phyloP scores from a whole-genome alignment of 2,329 filamentous ascomycete genomes.

The Tolypocladium ovalisporum region DNA sequence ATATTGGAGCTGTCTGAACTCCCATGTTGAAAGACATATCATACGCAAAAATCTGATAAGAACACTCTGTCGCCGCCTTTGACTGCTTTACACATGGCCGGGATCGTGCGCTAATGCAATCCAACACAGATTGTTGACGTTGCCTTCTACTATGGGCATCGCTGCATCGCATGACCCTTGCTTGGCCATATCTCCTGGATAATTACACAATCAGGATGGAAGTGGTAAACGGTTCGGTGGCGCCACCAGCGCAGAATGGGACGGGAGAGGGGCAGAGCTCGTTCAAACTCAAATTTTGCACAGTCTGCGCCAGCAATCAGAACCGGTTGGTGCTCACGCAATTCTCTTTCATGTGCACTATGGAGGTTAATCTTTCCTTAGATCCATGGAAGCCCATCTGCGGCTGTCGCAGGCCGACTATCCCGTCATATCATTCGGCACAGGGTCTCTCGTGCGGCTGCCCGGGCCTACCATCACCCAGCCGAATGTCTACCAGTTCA shows the following conservation, averaged over 20 bases:
- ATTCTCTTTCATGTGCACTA: neutral
- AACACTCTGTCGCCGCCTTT: conserved; percentile 1
- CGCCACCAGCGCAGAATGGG: conserved; percentile 26
- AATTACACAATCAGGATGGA: conserved; percentile 24
- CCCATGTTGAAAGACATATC: conserved; percentile 48
- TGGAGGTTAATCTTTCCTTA: conserved; percentile 7
- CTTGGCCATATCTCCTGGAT: conserved; percentile 4
- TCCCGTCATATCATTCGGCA: conserved; percentile 97
- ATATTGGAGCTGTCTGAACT: conserved; percentile 75
- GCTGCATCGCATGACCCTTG: neutral
- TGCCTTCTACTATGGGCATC: conserved; percentile 11
- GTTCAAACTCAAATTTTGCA: conserved; percentile 93
- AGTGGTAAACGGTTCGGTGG: conserved; percentile 25
- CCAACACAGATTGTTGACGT: neutral
- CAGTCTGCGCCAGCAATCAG: conserved; percentile 97
- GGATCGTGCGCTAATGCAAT: conserved; percentile 1
- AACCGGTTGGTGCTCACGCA: conserved; percentile 57
- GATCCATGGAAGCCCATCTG: conserved; percentile 88
- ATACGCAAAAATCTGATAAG: conserved; percentile 43
- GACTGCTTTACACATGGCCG: neutral
- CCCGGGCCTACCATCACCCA: conserved; percentile 85
- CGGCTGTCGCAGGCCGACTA: conserved; percentile 77
- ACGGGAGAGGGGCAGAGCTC: conserved; percentile 41
- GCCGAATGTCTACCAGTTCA: conserved; percentile 97
- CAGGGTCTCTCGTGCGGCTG: conserved; percentile 84